These are phyloP conservation scores for Physcomitrium patens DNA, from an alignment of 225 moss, liverwort and hornwort species.

Conservation along the genomic window DNA sequence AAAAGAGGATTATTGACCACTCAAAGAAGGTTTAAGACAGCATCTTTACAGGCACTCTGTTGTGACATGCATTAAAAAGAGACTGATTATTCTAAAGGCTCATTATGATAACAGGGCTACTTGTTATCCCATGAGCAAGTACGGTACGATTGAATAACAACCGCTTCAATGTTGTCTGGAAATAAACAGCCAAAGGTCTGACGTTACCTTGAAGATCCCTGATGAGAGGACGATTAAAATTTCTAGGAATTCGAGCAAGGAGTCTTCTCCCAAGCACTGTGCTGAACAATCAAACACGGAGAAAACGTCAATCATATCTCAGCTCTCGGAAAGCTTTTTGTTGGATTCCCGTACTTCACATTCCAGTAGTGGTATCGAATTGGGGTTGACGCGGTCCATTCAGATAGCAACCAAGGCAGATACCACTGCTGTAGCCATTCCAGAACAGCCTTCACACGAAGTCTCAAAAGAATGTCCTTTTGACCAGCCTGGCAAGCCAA, in stretches of 20 bases:
- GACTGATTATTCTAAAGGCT: no score
- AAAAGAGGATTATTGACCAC: background rate
- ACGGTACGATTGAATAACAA: background rate
- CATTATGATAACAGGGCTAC: no score
- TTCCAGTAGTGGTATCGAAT: constrained; percentile 31
- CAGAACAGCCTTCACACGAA: background rate
- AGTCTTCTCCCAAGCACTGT: constrained; percentile 23
- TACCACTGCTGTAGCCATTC: background rate
- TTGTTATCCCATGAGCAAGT: background rate
- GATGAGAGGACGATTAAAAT: constrained; percentile 33
- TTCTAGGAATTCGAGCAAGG: constrained; percentile 31
- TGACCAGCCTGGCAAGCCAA: constrained; percentile 33
- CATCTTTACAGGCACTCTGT: no score
- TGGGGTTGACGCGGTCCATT: constrained; percentile 29
- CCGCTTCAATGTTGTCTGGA: background rate
- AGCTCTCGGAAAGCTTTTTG: constrained; percentile 29
- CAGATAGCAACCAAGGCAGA: constrained; percentile 21
- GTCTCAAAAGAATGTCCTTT: constrained; percentile 30
- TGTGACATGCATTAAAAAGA: background rate
- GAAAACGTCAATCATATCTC: constrained; percentile 13
- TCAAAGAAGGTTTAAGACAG: background rate
- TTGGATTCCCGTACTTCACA: constrained; percentile 33
- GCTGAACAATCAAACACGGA: constrained; percentile 3
- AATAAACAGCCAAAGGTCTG: constrained; percentile 39
- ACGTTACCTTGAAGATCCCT: constrained; percentile 16